Conservation (phyloP, 257 asterid genomes). For the Pogostemon cablin region DNA sequence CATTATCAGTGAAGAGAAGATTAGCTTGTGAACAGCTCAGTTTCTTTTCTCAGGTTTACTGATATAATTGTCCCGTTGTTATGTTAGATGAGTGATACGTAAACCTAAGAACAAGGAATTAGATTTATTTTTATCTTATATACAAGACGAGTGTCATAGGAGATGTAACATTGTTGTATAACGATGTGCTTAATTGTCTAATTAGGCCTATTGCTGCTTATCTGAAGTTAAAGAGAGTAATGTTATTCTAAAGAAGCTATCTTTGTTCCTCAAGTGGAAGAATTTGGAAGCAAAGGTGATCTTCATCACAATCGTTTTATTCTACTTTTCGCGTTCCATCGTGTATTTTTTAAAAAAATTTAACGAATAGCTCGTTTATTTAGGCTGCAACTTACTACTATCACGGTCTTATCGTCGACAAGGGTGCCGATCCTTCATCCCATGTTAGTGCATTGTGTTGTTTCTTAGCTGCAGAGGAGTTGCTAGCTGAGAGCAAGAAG, state of each 20-base stretch:
- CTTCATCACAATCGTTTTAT: not conserved
- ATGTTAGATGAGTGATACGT: too few species aligned
- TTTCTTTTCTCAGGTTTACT: slow-evolving; percentile 60
- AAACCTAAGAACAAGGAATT: too few species aligned
- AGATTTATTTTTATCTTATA: too few species aligned
- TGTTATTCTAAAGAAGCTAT: slow-evolving; percentile 55
- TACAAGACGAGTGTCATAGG: too few species aligned
- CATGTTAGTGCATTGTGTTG: slow-evolving; percentile 67
- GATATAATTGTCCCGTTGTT: too few species aligned
- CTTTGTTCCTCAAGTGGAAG: slow-evolving; percentile 79
- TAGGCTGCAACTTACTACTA: slow-evolving; percentile 91
- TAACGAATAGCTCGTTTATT: not conserved
- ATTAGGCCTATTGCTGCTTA: slow-evolving; percentile 67
- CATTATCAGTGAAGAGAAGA: slow-evolving; percentile 85
- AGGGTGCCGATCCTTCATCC: slow-evolving; percentile 64
- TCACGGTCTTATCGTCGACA: slow-evolving; percentile 72
- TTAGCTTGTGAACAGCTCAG: slow-evolving; percentile 80
- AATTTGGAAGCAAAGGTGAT: slow-evolving; percentile 80
- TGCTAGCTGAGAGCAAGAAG: slow-evolving; percentile 74
- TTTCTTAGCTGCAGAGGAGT: slow-evolving; percentile 72
- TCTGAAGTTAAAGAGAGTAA: slow-evolving; percentile 35
- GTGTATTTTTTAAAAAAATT: too few species aligned
- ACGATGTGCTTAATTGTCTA: too few species aligned
- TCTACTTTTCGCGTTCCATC: not conserved
- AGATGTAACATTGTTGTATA: too few species aligned